Evolutionary conservation across 164 flowering plant genomes (phyloP), one percentile per base, ranked within the genome.

Genomic region (Dillenia suffruticosa): DNA sequence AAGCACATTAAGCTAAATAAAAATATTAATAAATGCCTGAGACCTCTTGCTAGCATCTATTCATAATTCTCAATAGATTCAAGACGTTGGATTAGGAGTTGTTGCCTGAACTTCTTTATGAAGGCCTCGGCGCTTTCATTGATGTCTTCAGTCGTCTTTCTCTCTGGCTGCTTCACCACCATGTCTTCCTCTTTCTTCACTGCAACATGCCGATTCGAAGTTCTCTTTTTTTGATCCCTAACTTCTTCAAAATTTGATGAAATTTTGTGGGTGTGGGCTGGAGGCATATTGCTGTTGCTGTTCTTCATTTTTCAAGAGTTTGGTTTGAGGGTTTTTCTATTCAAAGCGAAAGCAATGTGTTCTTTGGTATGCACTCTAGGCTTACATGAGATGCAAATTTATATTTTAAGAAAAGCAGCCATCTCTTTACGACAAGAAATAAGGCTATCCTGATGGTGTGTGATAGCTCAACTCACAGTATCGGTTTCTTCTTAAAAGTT

Each of bases 21-120:
- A 32, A 32, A 16, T 22, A 12, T 0, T 47, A n/a, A 12, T 12
- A 9, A 14, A 7, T 8, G 8, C 59, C 48, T 78, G 12, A 72
- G 71, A 12, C 88, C 90, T 60, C 89, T 80, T 0, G 74, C 74
- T 2, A 90, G 75, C 90, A 87, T 90, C 57, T 84, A 53, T 59
- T 86, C 73, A 49, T 72, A 82, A 46, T 84, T 84, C 79, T 87
- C 89, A 17, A 90, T 83, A 15, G 97, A 88, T 48, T 88, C 85
- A 8, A 88, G 82, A 70, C 97, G 71, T 57, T 90, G 94, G 56
- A 90, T 71, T 52, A 71, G 51, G 48, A 90, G 70, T 56, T 88
- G 86, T 24, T 79, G 71, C 78, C 80, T 81, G 76, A 86, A 90
- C 11, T 76, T 78, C 76, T 68, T 69, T 69, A 90, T 88, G 78